Evolutionary conservation across 2,329 filamentous ascomycete species (phyloP), one percentile per base, ranked within the genome.

Genomic region (Monosporascus sp.): DNA sequence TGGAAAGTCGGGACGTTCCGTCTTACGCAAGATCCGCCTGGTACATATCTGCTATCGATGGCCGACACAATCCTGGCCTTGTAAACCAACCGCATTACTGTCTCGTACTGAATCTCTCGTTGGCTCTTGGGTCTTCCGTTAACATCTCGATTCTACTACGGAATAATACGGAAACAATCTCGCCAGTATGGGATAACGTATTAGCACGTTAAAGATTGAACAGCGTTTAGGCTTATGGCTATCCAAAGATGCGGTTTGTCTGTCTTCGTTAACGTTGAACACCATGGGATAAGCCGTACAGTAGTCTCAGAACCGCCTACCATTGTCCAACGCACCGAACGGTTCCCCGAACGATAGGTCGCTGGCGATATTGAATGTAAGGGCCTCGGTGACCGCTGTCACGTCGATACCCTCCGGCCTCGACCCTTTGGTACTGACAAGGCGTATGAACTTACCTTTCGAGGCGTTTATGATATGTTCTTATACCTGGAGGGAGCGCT

Each of bases 401-500:
- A 61, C 22, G n/a, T 60, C 58, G 19, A 57, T 24, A 11, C 54
- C 55, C n/a, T 43, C 55, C 8, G 14, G n/a, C n/a, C 19, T n/a
- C 7, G 7, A 8, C 3, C 56, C 53, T 34, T 53, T 57, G 17
- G 51, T 11, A 46, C 52, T 50, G 50, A 59, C 22, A 27, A 52
- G 16, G 19, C 53, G 24, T 41, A 61, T 37, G 19, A 65, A 52
- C n/a, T 55, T 55, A 38, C 65, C 58, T 14, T 65, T 52, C 16
- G 56, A 58, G 5, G 40, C 37, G 8, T 37, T 34, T 20, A 69
- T 53, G 9, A 65, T 51, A 0, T 55, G 48, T 38, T 67, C 64
- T 41, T 68, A 65, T 24, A 63, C 63, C 8, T 52, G 55, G 53
- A 69, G 51, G 55, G 67, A 54, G 38, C 55, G 31, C 50, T 66